Evolutionary conservation across 2,329 filamentous ascomycete species (phyloP).

Genomic region (Didymella pomorum): DNA sequence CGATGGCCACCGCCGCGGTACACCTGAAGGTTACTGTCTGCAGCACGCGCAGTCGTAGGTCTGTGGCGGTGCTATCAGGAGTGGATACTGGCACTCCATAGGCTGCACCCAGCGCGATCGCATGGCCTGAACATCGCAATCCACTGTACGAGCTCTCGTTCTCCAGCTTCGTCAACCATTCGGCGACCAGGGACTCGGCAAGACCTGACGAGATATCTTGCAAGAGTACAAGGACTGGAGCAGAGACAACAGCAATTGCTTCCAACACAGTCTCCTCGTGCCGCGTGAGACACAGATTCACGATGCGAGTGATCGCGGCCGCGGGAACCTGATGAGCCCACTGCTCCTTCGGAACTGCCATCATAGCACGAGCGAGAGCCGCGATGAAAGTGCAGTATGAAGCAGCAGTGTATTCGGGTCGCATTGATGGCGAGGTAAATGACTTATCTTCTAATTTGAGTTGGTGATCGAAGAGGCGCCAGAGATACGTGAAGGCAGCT

Average conservation of each 20-base stretch:
- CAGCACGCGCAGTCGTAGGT: conserved; percentile 41
- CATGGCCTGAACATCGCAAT: conserved; percentile 52
- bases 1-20: conserved; percentile 50
- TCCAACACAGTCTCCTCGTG: conserved; percentile 47
- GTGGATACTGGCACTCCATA: conserved; percentile 32
- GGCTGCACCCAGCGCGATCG: conserved; percentile 55
- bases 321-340: conserved; percentile 24
- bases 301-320: conserved; percentile 30
- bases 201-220: conserved; percentile 15
- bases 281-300: conserved; percentile 47
- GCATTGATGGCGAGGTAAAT: conserved; percentile 57
- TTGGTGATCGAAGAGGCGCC: conserved; percentile 40
- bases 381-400: conserved; percentile 65
- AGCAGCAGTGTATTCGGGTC: conserved; percentile 71
- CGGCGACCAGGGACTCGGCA: conserved; percentile 29
- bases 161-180: conserved; percentile 44
- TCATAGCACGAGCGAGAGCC: conserved; percentile 34
- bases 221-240: conserved; percentile 33
- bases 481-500: conserved; percentile 35
- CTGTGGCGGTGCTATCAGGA: not conserved
- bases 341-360: conserved; percentile 3
- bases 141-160: conserved; percentile 52
- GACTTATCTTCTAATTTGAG: conserved; percentile 51
- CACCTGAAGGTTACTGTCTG: conserved; percentile 49
- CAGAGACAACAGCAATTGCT: conserved; percentile 37